A percentile compares a stretch with the other conserved stretches of the same genome.
These are phyloP conservation scores for Aspergillus novoparasiticus DNA, from an alignment of 2,329 filamentous ascomycete genomes.

Conservation along the genomic window DNA sequence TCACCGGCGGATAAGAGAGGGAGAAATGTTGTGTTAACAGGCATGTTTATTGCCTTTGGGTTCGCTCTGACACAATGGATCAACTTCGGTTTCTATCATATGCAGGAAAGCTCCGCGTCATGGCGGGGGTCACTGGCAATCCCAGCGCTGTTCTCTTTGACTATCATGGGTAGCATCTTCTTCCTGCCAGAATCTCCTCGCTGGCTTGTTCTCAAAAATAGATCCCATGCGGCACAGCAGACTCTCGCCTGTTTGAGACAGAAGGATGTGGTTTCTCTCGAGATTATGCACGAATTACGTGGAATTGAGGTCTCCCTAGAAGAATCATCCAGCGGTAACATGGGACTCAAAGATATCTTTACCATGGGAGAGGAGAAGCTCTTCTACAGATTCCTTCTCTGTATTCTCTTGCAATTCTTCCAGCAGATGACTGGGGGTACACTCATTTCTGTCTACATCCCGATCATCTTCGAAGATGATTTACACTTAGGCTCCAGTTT, in stretches of 20 bases:
- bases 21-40: slow-evolving; percentile 28
- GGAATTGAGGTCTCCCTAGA: slow-evolving; percentile 52
- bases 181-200: slow-evolving; percentile 39
- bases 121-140: slow-evolving; percentile 46
- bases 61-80: slow-evolving; percentile 50
- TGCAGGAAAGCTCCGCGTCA: slow-evolving; percentile 30
- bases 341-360: slow-evolving; percentile 53
- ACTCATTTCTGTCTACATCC: slow-evolving; percentile 46
- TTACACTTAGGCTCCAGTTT: slow-evolving; percentile 11
- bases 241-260: slow-evolving; percentile 21
- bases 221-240: slow-evolving; percentile 25
- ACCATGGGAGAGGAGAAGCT: slow-evolving; percentile 53
- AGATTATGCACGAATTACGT: slow-evolving; percentile 47
- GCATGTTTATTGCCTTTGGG: slow-evolving; percentile 48
- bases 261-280: slow-evolving; percentile 32
- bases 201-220: slow-evolving; percentile 34
- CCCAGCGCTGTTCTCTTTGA: slow-evolving; percentile 31
- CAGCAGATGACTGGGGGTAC: slow-evolving; percentile 40
- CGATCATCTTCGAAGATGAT: slow-evolving; percentile 20
- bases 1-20: slow-evolving; percentile 23
- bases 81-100: slow-evolving; percentile 42
- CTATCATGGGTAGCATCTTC: slow-evolving; percentile 30
- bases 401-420: slow-evolving; percentile 54
- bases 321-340: slow-evolving; percentile 43
- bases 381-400: slow-evolving; percentile 52